Percentiles rank a stretch among this genome's conserved stretches.
Conservation (phyloP, 2,329 filamentous ascomycete species). For the Monilinia fructigena region DNA sequence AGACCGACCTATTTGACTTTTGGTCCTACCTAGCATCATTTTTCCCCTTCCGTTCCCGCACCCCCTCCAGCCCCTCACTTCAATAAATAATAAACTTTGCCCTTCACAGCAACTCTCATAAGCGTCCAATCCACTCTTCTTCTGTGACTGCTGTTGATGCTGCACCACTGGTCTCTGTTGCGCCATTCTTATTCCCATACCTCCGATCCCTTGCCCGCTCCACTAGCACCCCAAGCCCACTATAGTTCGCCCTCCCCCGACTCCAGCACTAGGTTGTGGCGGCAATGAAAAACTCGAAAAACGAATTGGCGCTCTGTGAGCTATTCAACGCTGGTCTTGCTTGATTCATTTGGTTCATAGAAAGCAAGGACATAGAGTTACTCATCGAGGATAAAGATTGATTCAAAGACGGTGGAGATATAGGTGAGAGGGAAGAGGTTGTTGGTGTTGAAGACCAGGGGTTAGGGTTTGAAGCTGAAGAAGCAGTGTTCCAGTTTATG, state of each 20-base stretch:
- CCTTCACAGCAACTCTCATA: slow-evolving; percentile 54
- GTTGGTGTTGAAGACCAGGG: slow-evolving; percentile 47
- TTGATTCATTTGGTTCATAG: slow-evolving; percentile 44
- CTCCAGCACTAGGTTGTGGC: slow-evolving; percentile 31
- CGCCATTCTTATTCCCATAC: slow-evolving; percentile 31
- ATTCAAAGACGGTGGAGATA: slow-evolving; percentile 1
- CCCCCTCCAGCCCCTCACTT: neutral
- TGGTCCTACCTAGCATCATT: neutral
- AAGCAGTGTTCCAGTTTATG: slow-evolving; percentile 52
- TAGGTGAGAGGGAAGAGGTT: slow-evolving; percentile 30
- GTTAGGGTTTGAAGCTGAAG: slow-evolving; percentile 44
- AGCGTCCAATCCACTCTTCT: slow-evolving; percentile 51
- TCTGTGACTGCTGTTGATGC: slow-evolving; percentile 34
- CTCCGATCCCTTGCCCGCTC: slow-evolving; percentile 29
- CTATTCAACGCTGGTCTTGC: slow-evolving; percentile 42
- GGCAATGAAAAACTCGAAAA: slow-evolving; percentile 39
- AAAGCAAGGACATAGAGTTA: slow-evolving; percentile 50
- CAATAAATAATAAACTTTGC: neutral
- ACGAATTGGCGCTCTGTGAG: slow-evolving; percentile 44
- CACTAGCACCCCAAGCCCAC: slow-evolving; percentile 29
- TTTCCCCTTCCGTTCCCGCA: neutral
- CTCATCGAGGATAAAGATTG: slow-evolving; percentile 40
- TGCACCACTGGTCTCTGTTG: slow-evolving; percentile 23
- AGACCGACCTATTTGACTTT: neutral
- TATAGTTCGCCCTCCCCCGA: slow-evolving; percentile 23